Evolutionary conservation across 306 rosid genomes (phyloP).

Genomic region (Vicia faba): DNA sequence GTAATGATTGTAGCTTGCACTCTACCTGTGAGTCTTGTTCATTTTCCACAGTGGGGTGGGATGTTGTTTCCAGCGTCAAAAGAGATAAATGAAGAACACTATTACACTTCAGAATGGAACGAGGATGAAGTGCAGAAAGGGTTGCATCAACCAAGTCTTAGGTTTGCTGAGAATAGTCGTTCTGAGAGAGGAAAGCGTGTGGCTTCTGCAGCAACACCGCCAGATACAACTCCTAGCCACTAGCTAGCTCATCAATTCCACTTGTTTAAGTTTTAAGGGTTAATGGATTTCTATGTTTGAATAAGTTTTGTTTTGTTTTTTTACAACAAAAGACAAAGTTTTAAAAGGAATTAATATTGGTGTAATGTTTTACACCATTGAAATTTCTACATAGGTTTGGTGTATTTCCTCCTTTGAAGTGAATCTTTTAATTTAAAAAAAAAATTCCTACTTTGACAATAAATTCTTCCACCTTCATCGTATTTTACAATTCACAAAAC

Average conservation of each 20-base stretch:
- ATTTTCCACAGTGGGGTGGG: slow-evolving; percentile 95
- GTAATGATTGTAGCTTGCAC: slow-evolving; percentile 76
- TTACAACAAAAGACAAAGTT: not conserved
- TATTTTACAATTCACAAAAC: too few species aligned
- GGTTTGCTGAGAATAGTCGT: slow-evolving; percentile 80
- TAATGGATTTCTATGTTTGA: not conserved
- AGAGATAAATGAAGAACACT: slow-evolving; percentile 54
- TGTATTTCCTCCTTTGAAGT: slow-evolving; percentile 19
- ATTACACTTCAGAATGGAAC: slow-evolving; percentile 76
- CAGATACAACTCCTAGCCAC: slow-evolving; percentile 60
- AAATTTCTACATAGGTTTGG: slow-evolving; percentile 6
- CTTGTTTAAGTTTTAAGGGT: not conserved
- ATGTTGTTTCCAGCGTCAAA: slow-evolving; percentile 77
- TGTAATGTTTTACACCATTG: slow-evolving; percentile 32
- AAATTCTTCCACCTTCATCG: too few species aligned
- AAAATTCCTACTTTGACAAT: too few species aligned
- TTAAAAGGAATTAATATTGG: not conserved
- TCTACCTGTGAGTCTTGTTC: slow-evolving; percentile 67
- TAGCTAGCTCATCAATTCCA: too few species aligned
- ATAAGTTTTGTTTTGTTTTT: slow-evolving; percentile 4
- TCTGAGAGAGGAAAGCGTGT: slow-evolving; percentile 86
- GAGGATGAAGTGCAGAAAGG: slow-evolving; percentile 69
- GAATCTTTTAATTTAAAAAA: too few species aligned
- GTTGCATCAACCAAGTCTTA: slow-evolving; percentile 65
- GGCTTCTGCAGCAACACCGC: slow-evolving; percentile 67